A percentile compares a stretch with the other conserved stretches of the same genome.
These are phyloP conservation scores for Peronosclerospora sorghi DNA, from an alignment of 352 stramenopile species.

Conservation along the genomic window DNA sequence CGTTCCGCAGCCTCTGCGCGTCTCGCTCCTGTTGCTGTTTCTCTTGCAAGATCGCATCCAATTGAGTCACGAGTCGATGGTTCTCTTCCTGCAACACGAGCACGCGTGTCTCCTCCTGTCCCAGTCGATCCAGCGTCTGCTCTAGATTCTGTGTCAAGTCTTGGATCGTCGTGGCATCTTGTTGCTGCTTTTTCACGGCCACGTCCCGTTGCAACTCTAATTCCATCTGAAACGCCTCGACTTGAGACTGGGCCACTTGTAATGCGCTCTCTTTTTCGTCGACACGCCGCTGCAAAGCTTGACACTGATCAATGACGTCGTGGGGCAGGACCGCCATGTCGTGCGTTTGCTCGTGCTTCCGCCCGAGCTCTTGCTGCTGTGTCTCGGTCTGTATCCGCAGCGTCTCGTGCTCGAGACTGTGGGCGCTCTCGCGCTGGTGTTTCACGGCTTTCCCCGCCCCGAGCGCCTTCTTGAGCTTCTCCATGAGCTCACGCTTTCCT, in stretches of 20 bases:
- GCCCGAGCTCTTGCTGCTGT: conserved; percentile 12
- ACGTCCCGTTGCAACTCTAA: conserved; percentile 20
- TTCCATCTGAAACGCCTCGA: conserved; percentile 47
- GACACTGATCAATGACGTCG: conserved; percentile 38
- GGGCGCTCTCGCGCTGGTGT: conserved; percentile 55
- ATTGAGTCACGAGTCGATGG: conserved; percentile 30
- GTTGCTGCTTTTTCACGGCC: conserved; percentile 7
- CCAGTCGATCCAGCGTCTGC: conserved; percentile 12
- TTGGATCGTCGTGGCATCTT: conserved; percentile 20
- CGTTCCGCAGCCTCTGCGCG: conserved; percentile 14
- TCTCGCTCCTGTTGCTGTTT: conserved; percentile 43
- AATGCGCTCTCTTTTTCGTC: conserved; percentile 43
- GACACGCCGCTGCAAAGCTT: conserved; percentile 37
- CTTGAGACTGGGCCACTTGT: conserved; percentile 28
- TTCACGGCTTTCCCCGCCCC: conserved; percentile 56
- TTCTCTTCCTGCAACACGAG: conserved; percentile 54
- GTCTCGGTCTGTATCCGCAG: conserved; percentile 13
- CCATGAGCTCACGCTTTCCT: conserved; percentile 64
- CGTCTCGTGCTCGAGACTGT: conserved; percentile 41
- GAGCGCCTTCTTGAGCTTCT: conserved; percentile 68
- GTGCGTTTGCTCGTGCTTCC: conserved; percentile 21
- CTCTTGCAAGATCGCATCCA: conserved; percentile 29
- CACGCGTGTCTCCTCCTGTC: conserved; percentile 35
- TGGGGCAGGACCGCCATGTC: conserved; percentile 38
- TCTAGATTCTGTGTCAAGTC: conserved; percentile 25